phyloP scores from a whole-genome alignment of 495 filamentous ascomycete genomes.

The Platismatia glauca region DNA sequence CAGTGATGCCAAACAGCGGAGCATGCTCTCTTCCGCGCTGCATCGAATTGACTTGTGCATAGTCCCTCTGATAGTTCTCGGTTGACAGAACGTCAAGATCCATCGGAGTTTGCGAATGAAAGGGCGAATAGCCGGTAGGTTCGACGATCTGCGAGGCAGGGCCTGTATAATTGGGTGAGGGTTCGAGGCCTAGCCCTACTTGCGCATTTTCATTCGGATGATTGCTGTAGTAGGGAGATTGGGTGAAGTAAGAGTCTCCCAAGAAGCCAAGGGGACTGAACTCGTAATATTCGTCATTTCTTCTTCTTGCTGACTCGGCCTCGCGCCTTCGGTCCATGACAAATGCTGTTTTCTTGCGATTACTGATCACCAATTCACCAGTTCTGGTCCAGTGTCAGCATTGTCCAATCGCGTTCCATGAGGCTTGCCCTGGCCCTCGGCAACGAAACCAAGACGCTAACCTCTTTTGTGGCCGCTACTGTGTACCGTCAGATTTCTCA shows the following conservation, averaged over 20 bases:
- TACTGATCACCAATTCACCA: constrained; percentile 2
- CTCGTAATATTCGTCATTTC: constrained; percentile 11
- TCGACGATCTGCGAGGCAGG: neutral
- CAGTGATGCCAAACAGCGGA: constrained; percentile 3
- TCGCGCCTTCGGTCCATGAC: constrained; percentile 8
- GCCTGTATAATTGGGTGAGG: neutral
- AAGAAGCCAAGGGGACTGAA: constrained; percentile 10
- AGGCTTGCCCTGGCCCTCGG: constrained; percentile 3
- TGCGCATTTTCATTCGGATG: constrained; percentile 7
- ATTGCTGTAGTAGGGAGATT: constrained; percentile 1
- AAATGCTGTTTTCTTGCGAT: constrained; percentile 13
- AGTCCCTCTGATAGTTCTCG: constrained; percentile 13
- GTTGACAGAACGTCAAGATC: constrained; percentile 13
- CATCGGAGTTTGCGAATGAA: constrained; percentile 9
- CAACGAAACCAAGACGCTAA: constrained; percentile 2
- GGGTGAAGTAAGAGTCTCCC: constrained; percentile 13
- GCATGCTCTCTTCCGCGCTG: neutral
- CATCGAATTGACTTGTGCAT: neutral
- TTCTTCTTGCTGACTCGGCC: constrained; percentile 9
- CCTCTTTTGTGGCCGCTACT: constrained; percentile 5
- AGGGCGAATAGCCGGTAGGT: neutral
- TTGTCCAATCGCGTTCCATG: constrained; percentile 9
- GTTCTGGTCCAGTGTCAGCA: constrained; percentile 4
- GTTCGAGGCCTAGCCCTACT: neutral
- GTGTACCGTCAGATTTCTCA: neutral